These are phyloP conservation scores for Diaporthe vexans DNA, from an alignment of 2,329 filamentous ascomycete genomes.

Conservation along the genomic window DNA sequence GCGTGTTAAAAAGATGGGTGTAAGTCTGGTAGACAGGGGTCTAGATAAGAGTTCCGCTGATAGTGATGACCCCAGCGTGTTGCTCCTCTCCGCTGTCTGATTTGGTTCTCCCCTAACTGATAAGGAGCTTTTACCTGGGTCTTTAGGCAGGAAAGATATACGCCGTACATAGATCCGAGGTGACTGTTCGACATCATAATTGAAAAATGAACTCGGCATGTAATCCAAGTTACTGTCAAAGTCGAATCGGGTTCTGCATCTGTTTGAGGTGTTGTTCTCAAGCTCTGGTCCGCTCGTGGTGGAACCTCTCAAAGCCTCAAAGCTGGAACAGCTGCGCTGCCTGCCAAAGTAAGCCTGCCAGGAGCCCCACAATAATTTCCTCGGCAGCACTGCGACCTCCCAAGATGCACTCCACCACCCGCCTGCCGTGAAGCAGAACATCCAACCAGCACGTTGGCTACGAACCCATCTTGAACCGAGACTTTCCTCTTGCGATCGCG, in stretches of 20 bases:
- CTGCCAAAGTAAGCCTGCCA: neutral
- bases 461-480: neutral
- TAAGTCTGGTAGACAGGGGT: conserved; percentile 32
- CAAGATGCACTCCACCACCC: neutral
- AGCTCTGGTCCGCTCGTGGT: neutral
- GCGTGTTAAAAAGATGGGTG: conserved; percentile 45
- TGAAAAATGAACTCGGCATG: neutral
- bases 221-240: neutral
- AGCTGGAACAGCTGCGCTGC: neutral
- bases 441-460: neutral
- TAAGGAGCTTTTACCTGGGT: neutral
- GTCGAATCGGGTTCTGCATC: neutral
- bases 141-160: neutral
- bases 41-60: conserved; percentile 17
- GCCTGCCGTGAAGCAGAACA: neutral
- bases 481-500: neutral
- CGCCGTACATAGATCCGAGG: too few relatives aligned
- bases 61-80: neutral
- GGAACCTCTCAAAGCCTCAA: neutral
- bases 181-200: neutral
- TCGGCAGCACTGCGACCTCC: conserved; percentile 4
- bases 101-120: neutral
- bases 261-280: neutral
- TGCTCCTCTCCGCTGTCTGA: too few relatives aligned
- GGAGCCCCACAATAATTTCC: conserved; percentile 17